Evolutionary conservation across 23 red algal species (phyloP).

Genomic region (Gracilaria caudata): DNA sequence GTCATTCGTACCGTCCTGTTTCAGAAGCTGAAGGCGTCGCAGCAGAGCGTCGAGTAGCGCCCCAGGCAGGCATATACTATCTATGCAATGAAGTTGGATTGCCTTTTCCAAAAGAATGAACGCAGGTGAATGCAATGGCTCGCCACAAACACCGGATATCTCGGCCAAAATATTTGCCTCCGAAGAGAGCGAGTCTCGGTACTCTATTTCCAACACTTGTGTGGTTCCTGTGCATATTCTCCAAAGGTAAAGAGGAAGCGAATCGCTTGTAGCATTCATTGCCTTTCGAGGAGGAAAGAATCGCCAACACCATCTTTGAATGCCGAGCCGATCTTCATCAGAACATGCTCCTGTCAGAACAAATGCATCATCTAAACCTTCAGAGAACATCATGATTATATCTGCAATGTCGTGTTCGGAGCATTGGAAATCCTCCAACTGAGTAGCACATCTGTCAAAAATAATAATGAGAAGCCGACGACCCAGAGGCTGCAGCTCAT

Average conservation of each 20-base stretch:
- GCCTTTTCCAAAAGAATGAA: conserved; percentile 35
- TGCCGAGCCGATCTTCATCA: conserved; percentile 6
- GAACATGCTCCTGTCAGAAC: neutral
- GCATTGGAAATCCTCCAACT: neutral
- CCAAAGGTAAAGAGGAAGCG: conserved; percentile 1
- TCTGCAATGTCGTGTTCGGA: neutral
- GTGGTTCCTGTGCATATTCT: neutral
- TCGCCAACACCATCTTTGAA: conserved; percentile 26
- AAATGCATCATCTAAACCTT: neutral
- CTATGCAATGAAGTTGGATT: conserved; percentile 5
- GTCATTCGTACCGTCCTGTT: neutral
- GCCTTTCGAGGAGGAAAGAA: conserved; percentile 19
- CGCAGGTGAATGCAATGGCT: neutral
- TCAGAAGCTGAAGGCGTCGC: neutral
- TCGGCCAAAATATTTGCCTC: neutral
- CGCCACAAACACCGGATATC: neutral
- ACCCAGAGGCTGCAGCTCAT: neutral
- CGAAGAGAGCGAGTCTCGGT: neutral
- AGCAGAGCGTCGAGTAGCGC: neutral
- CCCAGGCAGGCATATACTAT: conserved; percentile 11
- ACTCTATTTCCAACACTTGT: too few relatives aligned
- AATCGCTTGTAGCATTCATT: neutral
- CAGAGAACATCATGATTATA: neutral
- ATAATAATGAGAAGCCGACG: conserved; percentile 11
- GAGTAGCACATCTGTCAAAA: conserved; percentile 29